Evolutionary conservation across 2,329 filamentous ascomycete species (phyloP), one percentile per base, ranked within the genome.

Genomic region (Tolypocladium capitatum): DNA sequence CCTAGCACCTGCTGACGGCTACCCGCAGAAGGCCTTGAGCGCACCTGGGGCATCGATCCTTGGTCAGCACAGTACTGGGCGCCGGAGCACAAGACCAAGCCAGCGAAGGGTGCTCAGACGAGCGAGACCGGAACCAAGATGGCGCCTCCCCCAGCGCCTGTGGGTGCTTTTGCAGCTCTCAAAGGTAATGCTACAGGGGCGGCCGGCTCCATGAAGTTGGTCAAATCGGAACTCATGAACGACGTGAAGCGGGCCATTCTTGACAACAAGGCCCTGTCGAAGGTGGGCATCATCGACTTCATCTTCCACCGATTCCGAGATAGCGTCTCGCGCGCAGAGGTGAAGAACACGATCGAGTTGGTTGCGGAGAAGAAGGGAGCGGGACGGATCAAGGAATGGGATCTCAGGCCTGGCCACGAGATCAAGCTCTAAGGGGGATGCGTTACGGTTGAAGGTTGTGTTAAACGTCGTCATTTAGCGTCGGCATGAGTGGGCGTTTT

Each of bases 1-100:
- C 11, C 7, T 35, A 21, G n/a, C 10, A 18, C 14, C 13, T 36
- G n/a, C 36, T n/a, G 9, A 34, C n/a, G 24, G 13, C 38, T 18
- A 18, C 16, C 24, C n/a, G 9, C 52, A 75, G 73, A 71, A 47
- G 60, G 62, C 48, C 67, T 79, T 14, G 66, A 74, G 34, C 67
- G 63, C 65, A 81, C 65, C 43, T 63, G 63, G 43, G 61, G 65
- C 8, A 91, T 98, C 53, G 83, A 98, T 58, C 92, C 92, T 0
- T 94, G 91, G 60, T 90, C 87, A 0, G 80, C 79, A 0, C 64
- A 71, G 0, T 97, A 97, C 64, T 97, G 92, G 92, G 67, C 72
- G 30, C 53, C 67, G 2, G 68, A 70, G 48, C 58, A 58, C 18
- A 67, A 65, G 51, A 53, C 58, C 21, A 58, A 54, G 43, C 43